phyloP scores from a whole-genome alignment of 495 filamentous ascomycete genomes.

The Penicillium soppii region DNA sequence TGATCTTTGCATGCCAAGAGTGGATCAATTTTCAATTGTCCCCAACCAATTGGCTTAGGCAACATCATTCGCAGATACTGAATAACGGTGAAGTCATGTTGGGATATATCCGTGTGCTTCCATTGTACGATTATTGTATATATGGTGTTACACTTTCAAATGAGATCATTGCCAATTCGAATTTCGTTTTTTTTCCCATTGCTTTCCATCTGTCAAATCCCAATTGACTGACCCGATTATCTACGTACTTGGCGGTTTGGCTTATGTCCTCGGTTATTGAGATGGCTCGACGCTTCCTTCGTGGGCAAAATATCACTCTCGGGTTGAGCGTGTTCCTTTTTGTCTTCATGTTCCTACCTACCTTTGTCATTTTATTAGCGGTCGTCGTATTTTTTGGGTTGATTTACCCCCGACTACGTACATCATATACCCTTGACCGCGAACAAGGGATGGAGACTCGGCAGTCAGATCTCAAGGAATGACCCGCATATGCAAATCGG shows the following conservation, averaged over 20 bases:
- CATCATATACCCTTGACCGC: slow-evolving; percentile 12
- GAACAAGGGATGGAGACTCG: slow-evolving; percentile 10
- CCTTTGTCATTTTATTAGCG: slow-evolving; percentile 35
- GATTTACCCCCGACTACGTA: slow-evolving; percentile 31
- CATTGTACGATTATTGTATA: neutral
- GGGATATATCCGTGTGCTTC: slow-evolving; percentile 3
- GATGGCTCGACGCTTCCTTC: slow-evolving; percentile 33
- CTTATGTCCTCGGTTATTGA: slow-evolving; percentile 16
- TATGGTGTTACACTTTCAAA: neutral
- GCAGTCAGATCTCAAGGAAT: neutral
- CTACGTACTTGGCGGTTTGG: neutral
- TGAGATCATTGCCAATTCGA: slow-evolving; percentile 1
- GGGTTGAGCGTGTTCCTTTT: slow-evolving; percentile 40
- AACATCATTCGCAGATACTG: neutral
- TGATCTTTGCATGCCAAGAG: slow-evolving; percentile 3
- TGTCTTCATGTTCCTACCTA: slow-evolving; percentile 42
- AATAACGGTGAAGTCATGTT: neutral
- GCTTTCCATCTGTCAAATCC: neutral
- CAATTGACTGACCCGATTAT: neutral
- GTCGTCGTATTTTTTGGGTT: slow-evolving; percentile 38
- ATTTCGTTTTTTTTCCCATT: neutral
- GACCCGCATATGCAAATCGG: neutral
- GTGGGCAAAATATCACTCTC: slow-evolving; percentile 30
- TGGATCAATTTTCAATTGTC: slow-evolving; percentile 5
- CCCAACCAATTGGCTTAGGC: slow-evolving; percentile 7